phyloP scores from a whole-genome alignment of 495 filamentous ascomycete species.

The Tuber indicum region DNA sequence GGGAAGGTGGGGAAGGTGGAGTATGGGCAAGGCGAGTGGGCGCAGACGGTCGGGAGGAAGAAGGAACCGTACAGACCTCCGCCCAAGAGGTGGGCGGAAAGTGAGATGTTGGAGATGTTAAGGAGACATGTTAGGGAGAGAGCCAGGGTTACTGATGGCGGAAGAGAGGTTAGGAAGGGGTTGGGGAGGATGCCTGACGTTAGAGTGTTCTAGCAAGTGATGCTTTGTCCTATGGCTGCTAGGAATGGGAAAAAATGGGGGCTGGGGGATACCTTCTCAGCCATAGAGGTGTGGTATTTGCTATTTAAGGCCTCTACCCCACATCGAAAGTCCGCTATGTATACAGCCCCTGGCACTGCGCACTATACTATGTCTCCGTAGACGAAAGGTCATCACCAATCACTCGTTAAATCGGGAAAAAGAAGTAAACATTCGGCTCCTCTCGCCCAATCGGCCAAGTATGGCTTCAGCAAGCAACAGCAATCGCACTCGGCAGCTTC shows the following conservation, averaged over 20 bases:
- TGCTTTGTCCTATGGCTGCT: background rate
- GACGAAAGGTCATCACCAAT: background rate
- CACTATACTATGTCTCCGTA: background rate
- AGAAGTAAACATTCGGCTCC: background rate
- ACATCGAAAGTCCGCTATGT: background rate
- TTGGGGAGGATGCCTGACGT: constrained; percentile 41
- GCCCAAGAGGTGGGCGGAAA: constrained; percentile 73
- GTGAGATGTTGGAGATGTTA: constrained; percentile 68
- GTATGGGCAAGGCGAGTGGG: constrained; percentile 68
- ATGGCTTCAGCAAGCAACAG: background rate
- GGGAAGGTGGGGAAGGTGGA: constrained; percentile 40
- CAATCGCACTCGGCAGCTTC: background rate
- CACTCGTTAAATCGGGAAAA: background rate
- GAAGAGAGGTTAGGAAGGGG: constrained; percentile 2
- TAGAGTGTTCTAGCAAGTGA: constrained; percentile 19
- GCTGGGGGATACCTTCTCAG: background rate
- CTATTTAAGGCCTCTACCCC: background rate
- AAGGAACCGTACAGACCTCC: constrained; percentile 90
- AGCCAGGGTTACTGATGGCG: constrained; percentile 29
- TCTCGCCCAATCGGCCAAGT: background rate
- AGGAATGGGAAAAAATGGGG: background rate
- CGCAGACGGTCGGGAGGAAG: constrained; percentile 89
- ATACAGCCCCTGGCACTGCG: background rate
- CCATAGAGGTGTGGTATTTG: background rate
- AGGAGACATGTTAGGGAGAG: constrained; percentile 64